phyloP scores from a whole-genome alignment of 2,329 filamentous ascomycete genomes.

The Beauveria caledonica region DNA sequence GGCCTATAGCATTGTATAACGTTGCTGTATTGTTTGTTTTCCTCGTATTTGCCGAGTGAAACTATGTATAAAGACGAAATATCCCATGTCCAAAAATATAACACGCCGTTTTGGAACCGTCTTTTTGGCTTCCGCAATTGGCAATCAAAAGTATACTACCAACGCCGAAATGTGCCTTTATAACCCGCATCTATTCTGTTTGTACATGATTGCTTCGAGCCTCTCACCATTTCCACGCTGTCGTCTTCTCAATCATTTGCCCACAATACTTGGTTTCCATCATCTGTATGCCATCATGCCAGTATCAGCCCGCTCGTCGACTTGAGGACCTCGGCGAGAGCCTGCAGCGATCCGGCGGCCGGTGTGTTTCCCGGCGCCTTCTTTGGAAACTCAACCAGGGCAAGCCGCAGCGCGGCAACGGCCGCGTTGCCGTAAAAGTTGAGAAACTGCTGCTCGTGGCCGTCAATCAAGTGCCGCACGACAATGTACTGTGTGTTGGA shows the following conservation, averaged over 20 bases:
- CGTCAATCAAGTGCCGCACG: slow-evolving; percentile 62
- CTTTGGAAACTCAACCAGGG: slow-evolving; percentile 65
- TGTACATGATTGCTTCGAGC: neutral
- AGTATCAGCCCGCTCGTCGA: slow-evolving; percentile 42
- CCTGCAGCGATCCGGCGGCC: slow-evolving; percentile 43
- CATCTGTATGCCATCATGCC: slow-evolving; percentile 16
- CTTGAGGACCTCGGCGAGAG: slow-evolving; percentile 46
- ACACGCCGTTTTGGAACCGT: neutral
- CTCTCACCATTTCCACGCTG: neutral
- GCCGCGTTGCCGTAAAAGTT: slow-evolving; percentile 73
- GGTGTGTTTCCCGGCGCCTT: slow-evolving; percentile 39
- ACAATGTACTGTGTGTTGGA: slow-evolving; percentile 68
- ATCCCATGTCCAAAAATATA: neutral
- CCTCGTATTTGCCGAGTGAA: neutral
- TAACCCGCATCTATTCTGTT: neutral
- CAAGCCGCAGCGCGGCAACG: slow-evolving; percentile 59
- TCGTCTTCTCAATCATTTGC: neutral
- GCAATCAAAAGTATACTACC: neutral
- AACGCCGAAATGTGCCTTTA: neutral
- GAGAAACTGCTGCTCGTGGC: slow-evolving; percentile 68
- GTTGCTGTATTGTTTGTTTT: neutral
- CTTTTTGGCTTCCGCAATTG: neutral
- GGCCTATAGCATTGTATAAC: neutral
- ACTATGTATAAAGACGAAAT: neutral
- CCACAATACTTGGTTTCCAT: neutral